Evolutionary conservation across 805 yeast genomes (phyloP), one percentile per base, ranked within the genome.

Genomic region (Nakazawaea ambrosiae): DNA sequence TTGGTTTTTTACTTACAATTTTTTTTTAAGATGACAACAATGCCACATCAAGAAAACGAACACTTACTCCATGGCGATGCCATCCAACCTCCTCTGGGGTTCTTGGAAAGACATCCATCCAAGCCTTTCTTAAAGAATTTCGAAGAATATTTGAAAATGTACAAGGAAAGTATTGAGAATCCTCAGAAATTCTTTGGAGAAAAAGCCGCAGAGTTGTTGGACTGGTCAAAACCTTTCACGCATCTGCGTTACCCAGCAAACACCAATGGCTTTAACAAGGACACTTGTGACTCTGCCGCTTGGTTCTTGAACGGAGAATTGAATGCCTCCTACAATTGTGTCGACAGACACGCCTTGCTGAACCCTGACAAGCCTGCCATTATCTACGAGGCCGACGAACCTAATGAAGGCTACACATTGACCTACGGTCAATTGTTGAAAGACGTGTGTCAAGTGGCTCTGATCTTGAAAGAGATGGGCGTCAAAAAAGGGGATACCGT

Each of bases 251-350:
- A 57, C 41, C 78, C 78, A 1, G 57, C 60, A 16, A 41, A 49
- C 41, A 49, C 60, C 52, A 48, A 60, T 53, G 58, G 70, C 43
- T 57, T 69, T 46, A 63, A 70, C 38, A 74, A 75, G 58, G 57
- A 61, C 44, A 54, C 71, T 45, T 72, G 71, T 30, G 72, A 67
- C 45, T 64, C 69, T 31, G 59, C 80, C 16, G 74, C 85, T 24
- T 84, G 92, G 92, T 84, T 84, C 55, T 59, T 82, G 22, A 81
- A 80, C 40, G 94, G 94, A 44, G 77, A 81, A 55, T 63, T 84
- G 54, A 84, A 84, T 52, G 94, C 94, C 14, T 72, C 78, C 36
- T 84, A 76, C 64, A 84, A 84, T 58, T 75, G 85, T 69, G 84
- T 84, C 37, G 95, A 84, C 60, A 72, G 92, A 59, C 83, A 82